Conservation (phyloP, 306 rosid genomes). For the Casuarina equisetifolia region DNA sequence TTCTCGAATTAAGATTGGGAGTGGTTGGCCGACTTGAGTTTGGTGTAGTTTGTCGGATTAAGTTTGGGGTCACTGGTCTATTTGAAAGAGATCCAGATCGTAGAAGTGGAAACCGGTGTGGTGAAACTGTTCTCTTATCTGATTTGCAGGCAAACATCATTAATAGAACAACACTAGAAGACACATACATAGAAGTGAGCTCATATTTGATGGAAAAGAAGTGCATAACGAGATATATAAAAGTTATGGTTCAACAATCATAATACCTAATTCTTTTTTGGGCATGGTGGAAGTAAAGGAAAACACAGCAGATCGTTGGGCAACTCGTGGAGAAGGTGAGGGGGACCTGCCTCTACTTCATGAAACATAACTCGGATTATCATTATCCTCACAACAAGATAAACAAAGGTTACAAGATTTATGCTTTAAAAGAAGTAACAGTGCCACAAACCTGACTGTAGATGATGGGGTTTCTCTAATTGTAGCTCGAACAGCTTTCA, state of each 20-base stretch:
- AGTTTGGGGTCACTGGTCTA: conserved; percentile 66
- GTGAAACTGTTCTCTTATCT: conserved; percentile 89
- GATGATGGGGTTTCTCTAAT: conserved; percentile 81
- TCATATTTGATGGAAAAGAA: conserved; percentile 2
- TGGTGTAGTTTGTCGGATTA: conserved; percentile 74
- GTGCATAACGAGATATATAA: not conserved
- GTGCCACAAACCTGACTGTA: conserved; percentile 49
- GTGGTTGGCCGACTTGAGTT: conserved; percentile 82
- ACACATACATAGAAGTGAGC: not conserved
- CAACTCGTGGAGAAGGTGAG: conserved; percentile 56
- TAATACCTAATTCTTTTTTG: conserved; percentile 64
- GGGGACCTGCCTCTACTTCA: conserved; percentile 79
- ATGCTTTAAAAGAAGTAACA: conserved; percentile 11
- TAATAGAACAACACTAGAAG: conserved; percentile 20
- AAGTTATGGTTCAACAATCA: not conserved
- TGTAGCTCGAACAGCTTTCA: conserved; percentile 82
- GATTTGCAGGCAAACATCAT: conserved; percentile 32
- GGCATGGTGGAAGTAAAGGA: conserved; percentile 79
- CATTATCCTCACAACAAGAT: conserved; percentile 10
- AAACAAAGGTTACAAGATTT: conserved; percentile 12
- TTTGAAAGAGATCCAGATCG: conserved; percentile 85
- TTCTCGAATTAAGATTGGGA: conserved; percentile 69
- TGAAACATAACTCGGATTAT: conserved; percentile 13
- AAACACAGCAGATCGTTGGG: conserved; percentile 59
- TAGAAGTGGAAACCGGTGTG: conserved; percentile 90